phyloP scores from a whole-genome alignment of 306 rosid genomes.

The Rubus parviflorus region DNA sequence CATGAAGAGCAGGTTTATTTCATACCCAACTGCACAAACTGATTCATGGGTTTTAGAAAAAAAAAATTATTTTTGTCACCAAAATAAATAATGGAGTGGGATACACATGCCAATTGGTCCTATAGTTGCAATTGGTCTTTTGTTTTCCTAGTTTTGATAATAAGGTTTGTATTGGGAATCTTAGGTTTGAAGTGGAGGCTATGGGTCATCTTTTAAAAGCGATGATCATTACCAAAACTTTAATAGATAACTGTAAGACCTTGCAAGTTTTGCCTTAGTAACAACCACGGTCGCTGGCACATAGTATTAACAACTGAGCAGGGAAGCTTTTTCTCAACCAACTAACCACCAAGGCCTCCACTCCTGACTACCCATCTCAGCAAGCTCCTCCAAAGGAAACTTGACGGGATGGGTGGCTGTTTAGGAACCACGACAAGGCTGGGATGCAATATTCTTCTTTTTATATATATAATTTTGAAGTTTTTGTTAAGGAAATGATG shows the following conservation, averaged over 20 bases:
- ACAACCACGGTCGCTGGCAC: not conserved
- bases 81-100: not conserved
- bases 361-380: not conserved
- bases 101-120: not conserved
- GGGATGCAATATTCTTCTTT: not conserved
- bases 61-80: not conserved
- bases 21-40: not conserved
- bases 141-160: too few relatives aligned
- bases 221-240: not conserved
- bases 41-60: not conserved
- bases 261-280: not conserved
- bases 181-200: not conserved
- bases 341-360: not conserved
- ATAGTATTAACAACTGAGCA: not conserved
- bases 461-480: not conserved
- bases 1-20: not conserved
- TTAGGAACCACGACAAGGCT: not conserved
- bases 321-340: not conserved
- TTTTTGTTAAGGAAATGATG: not conserved
- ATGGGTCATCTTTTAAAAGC: not conserved
- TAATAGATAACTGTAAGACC: not conserved
- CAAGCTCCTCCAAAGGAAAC: not conserved
- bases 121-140: too few relatives aligned
- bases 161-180: too few relatives aligned
- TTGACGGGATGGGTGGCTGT: not conserved